A percentile compares a stretch with the other conserved stretches of the same genome.
Conservation (phyloP, 306 rosid genomes). For the Cucurbita pepo region DNA sequence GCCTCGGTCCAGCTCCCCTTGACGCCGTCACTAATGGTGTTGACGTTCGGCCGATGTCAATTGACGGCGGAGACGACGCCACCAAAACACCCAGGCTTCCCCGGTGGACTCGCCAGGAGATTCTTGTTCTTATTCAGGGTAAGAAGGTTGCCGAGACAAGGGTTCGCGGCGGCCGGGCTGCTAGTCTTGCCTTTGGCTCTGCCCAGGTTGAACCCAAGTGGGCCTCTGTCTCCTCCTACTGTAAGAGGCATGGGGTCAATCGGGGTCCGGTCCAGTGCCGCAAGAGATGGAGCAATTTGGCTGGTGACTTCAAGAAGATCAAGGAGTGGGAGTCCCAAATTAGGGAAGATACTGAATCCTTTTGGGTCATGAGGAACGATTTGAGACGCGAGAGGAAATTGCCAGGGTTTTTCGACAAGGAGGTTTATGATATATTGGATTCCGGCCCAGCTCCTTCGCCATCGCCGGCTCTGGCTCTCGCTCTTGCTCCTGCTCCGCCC, state of each 20-base stretch:
- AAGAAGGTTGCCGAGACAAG: conserved; percentile 69
- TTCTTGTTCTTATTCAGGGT: conserved; percentile 78
- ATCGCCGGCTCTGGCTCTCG: background rate
- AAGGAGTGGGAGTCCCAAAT: conserved; percentile 78
- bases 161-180: conserved; percentile 36
- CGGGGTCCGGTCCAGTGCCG: conserved; percentile 96
- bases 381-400: conserved; percentile 76
- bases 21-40: conserved; percentile 42
- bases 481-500: conserved; percentile 7
- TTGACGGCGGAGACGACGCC: conserved; percentile 50
- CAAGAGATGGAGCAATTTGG: conserved; percentile 96
- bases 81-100: conserved; percentile 69
- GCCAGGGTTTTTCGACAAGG: conserved; percentile 79
- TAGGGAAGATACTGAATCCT: conserved; percentile 74
- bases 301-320: conserved; percentile 91
- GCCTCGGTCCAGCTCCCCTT: conserved; percentile 17
- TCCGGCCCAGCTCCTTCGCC: conserved; percentile 30
- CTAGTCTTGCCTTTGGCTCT: conserved; percentile 41
- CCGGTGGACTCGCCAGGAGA: conserved; percentile 93
- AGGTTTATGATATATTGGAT: conserved; percentile 79
- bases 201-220: conserved; percentile 78
- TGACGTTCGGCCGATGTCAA: conserved; percentile 21
- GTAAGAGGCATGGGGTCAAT: conserved; percentile 80
- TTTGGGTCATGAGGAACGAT: conserved; percentile 94
- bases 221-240: conserved; percentile 80